Base-by-base conservation (phyloP, 2,329 filamentous ascomycete genomes). In the Eurotiales sp. region DNA sequence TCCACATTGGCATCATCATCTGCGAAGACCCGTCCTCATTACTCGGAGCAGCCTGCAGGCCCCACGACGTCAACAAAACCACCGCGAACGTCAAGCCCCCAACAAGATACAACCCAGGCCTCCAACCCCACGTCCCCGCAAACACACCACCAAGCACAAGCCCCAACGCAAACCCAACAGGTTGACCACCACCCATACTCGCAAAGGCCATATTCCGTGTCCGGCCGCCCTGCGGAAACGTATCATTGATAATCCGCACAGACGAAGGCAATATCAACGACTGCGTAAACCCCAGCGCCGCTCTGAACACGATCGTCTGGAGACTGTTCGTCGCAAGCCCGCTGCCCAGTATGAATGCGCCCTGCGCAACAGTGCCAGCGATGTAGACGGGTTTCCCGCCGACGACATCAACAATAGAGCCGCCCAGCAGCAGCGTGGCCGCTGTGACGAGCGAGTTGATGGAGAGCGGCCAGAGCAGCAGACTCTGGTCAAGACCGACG, bases 141-240 rank as follows among this genome's bases (percentile, higher is more conserved):
- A 78, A 67, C 1, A 80, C 55, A 51, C 78, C 77, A 21, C 77
- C 75, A 3, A 80, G 62, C 3, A 72, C 65, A 2, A 81, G 64
- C 0, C 78, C 78, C 1, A 78, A 45, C 1, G 66, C 69, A 52
- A 76, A 79, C 0, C 77, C 78, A 15, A 79, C 55, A 0, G 77
- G 77, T 47, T 78, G 75, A 10, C 71, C 70, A 21, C 68, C 67
- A 2, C 77, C 76, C 55, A 78, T 68, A 8, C 68, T 68, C 0
- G 75, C 73, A 56, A 80, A 79, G 1, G 72, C 77, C 23, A 78
- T 66, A 54, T 80, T 78, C 11, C 77, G 66, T 22, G 64, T 58
- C 5, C 25, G 25, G 5, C 5, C 5, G 10, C 25, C 10, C 27
- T 64, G 59, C 1, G 70, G 71, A 30, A 77, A 72, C 2, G 69